These are phyloP conservation scores for Ophiostoma ips DNA, from an alignment of 2,329 filamentous ascomycete species.

Conservation along the genomic window DNA sequence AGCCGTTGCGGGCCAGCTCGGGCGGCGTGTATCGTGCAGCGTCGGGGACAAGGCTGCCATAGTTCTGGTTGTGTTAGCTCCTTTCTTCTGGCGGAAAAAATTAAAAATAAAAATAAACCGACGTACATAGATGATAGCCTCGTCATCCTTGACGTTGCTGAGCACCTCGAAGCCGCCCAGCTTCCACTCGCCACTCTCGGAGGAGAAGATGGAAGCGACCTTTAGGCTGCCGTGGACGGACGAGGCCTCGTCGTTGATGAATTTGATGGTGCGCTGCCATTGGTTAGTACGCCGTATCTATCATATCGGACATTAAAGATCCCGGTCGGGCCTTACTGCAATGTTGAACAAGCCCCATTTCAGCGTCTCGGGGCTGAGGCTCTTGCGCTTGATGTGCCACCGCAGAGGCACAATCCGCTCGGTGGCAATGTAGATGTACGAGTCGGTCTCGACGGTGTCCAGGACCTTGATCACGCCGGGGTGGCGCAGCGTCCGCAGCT, in stretches of 20 bases:
- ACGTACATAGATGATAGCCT: slow-evolving; percentile 72
- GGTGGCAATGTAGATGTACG: slow-evolving; percentile 91
- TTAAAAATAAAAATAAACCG: not conserved
- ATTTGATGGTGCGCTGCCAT: slow-evolving; percentile 70
- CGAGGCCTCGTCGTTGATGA: slow-evolving; percentile 85
- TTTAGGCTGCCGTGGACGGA: slow-evolving; percentile 83
- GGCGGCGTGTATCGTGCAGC: slow-evolving; percentile 73
- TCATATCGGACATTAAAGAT: too few species aligned
- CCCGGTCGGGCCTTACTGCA: slow-evolving; percentile 39
- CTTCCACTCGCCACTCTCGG: slow-evolving; percentile 97
- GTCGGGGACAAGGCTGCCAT: slow-evolving; percentile 77
- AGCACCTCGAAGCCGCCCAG: slow-evolving; percentile 85
- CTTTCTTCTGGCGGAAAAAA: slow-evolving; percentile 1
- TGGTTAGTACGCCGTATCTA: too few species aligned
- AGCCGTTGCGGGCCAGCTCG: slow-evolving; percentile 74
- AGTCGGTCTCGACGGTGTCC: slow-evolving; percentile 92
- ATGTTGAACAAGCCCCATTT: slow-evolving; percentile 92
- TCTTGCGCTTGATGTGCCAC: slow-evolving; percentile 84
- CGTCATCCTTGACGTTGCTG: slow-evolving; percentile 91
- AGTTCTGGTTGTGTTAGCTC: slow-evolving; percentile 41
- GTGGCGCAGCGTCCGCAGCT: slow-evolving; percentile 82
- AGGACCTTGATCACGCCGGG: slow-evolving; percentile 89
- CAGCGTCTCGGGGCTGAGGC: slow-evolving; percentile 75
- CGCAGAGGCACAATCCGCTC: slow-evolving; percentile 75
- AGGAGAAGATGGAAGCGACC: slow-evolving; percentile 78